Evolutionary conservation across 805 yeast genomes (phyloP).

Genomic region (Candida piceae): DNA sequence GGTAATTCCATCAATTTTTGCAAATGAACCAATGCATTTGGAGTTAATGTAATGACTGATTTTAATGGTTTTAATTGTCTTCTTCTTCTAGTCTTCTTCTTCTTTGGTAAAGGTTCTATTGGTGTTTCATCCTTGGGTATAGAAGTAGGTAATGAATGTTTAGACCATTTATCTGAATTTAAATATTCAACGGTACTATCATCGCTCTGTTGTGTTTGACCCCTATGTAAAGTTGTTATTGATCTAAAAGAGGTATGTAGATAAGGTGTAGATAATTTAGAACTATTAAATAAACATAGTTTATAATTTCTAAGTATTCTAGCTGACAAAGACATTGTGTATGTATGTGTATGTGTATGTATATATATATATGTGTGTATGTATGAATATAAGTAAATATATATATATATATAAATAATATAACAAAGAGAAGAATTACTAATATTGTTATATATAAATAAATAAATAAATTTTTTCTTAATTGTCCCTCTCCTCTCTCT

Average conservation of each 20-base stretch:
- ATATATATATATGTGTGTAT: background rate
- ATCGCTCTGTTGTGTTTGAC: background rate
- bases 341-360: background rate
- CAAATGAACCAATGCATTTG: slow-evolving; percentile 72
- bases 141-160: slow-evolving; percentile 23
- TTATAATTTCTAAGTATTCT: background rate
- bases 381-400: background rate
- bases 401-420: too few relatives aligned
- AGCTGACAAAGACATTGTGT: background rate
- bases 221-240: background rate
- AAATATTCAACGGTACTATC: background rate
- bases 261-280: too few relatives aligned
- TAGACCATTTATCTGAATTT: slow-evolving; percentile 31
- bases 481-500: too few relatives aligned
- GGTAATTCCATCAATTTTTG: slow-evolving; percentile 68
- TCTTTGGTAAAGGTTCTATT: slow-evolving; percentile 1
- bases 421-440: background rate
- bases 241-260: background rate
- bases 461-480: too few relatives aligned
- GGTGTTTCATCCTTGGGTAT: slow-evolving; percentile 5
- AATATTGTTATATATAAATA: too few relatives aligned
- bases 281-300: too few relatives aligned
- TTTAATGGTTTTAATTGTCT: slow-evolving; percentile 80
- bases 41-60: slow-evolving; percentile 79
- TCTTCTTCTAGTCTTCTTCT: slow-evolving; percentile 31